phyloP scores from a whole-genome alignment of 805 yeast genomes.

The Teunomyces barrocoloradensis region DNA sequence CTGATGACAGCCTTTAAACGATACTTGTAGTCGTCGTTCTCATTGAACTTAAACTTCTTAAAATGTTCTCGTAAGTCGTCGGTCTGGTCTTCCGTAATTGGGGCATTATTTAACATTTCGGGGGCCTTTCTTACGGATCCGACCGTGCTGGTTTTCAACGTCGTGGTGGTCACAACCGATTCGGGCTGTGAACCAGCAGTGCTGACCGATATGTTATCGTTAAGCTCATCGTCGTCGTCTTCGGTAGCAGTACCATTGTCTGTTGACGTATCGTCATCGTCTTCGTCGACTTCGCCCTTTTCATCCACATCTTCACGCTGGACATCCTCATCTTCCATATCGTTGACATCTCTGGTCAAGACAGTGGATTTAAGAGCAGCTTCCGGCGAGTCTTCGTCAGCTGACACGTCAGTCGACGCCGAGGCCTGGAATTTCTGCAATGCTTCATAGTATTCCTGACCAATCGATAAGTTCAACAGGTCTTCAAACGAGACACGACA shows the following conservation, averaged over 20 bases:
- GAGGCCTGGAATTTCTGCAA: constrained; percentile 34
- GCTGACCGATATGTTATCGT: constrained; percentile 12
- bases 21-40: constrained; percentile 47
- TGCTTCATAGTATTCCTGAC: constrained; percentile 37
- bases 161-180: constrained; percentile 5
- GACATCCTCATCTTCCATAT: constrained; percentile 29
- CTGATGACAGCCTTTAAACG: constrained; percentile 69
- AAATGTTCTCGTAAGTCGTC: constrained; percentile 34
- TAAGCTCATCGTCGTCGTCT: constrained; percentile 14
- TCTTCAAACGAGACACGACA: constrained; percentile 71
- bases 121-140: constrained; percentile 11
- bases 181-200: constrained; percentile 10
- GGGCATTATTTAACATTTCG: constrained; percentile 34
- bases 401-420: constrained; percentile 15
- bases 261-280: constrained; percentile 15
- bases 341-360: constrained; percentile 24
- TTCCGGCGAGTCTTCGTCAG: constrained; percentile 16
- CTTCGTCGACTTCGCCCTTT: constrained; percentile 30
- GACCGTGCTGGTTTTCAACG: constrained; percentile 6
- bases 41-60: constrained; percentile 37
- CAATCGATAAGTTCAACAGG: constrained; percentile 46
- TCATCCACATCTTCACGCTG: constrained; percentile 41
- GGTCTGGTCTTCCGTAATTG: constrained; percentile 38
- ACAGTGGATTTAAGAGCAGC: constrained; percentile 10
- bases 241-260: constrained; percentile 10